Conservation (phyloP, 1,139 yeast genomes). For the Nakaseomyces kungkrabaensis region DNA sequence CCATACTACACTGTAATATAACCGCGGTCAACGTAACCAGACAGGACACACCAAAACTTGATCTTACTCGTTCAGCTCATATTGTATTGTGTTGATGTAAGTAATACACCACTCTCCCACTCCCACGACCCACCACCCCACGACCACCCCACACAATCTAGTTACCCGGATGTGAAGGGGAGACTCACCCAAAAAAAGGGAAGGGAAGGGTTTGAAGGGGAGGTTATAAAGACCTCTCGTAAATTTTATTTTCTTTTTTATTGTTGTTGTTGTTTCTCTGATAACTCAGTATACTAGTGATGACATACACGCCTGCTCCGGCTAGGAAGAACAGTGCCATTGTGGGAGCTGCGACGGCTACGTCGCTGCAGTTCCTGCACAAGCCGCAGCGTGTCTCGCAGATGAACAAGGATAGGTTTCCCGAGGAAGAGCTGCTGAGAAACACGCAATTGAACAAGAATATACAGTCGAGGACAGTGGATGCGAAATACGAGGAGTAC, state of each 20-base stretch:
- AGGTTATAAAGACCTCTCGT: no score
- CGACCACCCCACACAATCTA: no score
- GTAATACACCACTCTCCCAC: no score
- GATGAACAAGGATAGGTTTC: conserved; percentile 12
- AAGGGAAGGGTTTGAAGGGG: no score
- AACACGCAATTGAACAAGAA: conserved; percentile 21
- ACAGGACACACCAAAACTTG: conserved; percentile 50
- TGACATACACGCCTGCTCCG: no score
- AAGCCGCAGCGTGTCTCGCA: conserved; percentile 20
- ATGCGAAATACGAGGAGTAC: not conserved
- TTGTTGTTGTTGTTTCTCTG: no score
- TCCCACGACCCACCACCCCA: no score
- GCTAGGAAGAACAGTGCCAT: not conserved
- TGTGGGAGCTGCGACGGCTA: not conserved
- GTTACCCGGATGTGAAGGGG: no score
- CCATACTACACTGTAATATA: conserved; percentile 13
- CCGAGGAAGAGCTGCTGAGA: conserved; percentile 18
- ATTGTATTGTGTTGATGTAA: not conserved
- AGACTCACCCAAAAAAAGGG: no score
- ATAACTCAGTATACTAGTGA: no score
- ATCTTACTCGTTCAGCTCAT: conserved; percentile 70
- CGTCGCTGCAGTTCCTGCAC: conserved; percentile 21
- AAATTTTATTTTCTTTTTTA: no score
- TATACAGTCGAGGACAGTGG: not conserved
- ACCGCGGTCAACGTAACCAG: conserved; percentile 49